Evolutionary conservation across 805 yeast genomes (phyloP).

Genomic region (Saccharomyces eubayanus): DNA sequence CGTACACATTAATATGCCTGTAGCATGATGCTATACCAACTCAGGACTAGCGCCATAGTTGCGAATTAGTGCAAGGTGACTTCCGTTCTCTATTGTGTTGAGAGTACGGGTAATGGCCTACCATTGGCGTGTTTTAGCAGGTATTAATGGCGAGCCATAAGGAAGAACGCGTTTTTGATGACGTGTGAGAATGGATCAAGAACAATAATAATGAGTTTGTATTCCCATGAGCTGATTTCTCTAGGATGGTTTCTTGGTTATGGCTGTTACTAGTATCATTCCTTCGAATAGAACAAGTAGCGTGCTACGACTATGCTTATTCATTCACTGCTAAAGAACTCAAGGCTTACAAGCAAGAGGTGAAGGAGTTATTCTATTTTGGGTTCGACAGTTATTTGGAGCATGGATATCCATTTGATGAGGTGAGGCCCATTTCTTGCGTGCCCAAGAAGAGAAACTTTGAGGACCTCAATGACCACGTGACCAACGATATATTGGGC

Average conservation of each 20-base stretch:
- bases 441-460: constrained; percentile 58
- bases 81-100: neutral
- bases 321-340: constrained; percentile 29
- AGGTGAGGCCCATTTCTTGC: constrained; percentile 69
- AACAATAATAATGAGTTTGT: neutral
- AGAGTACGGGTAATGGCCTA: neutral
- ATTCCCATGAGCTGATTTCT: neutral
- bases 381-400: constrained; percentile 65
- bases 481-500: constrained; percentile 77
- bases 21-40: neutral
- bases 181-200: constrained; percentile 8
- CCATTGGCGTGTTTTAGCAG: neutral
- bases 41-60: neutral
- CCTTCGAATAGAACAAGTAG: neutral
- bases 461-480: constrained; percentile 42
- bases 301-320: constrained; percentile 4
- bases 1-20: neutral
- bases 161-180: neutral
- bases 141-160: neutral
- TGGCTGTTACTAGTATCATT: neutral
- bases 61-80: neutral
- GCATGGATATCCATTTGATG: constrained; percentile 75
- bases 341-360: constrained; percentile 33
- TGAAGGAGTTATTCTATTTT: constrained; percentile 55
- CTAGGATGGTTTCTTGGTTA: neutral